Base-by-base conservation (phyloP, 371 early-diverging fungal genomes). In the Mortierella sp. region DNA sequence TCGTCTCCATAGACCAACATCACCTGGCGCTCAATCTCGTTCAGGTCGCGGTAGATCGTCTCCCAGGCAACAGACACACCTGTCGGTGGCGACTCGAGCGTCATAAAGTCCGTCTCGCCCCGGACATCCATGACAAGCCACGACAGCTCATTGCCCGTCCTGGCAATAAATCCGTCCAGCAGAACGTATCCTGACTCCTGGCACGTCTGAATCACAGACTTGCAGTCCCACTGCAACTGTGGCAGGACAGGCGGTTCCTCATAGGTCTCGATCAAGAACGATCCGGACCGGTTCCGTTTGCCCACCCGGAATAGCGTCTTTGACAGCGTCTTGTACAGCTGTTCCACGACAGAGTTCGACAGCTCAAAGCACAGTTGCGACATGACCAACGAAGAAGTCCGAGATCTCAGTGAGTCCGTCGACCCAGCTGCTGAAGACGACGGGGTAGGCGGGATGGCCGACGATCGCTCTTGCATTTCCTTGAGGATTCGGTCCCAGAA, bases 301-400 rank as follows among this genome's bases (percentile, higher is more conserved):
- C 82, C 82, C 8, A 71, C 66, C 14, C 82, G 77, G 72, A 81
- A 75, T 44, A 87, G 45, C 31, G 84, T 75, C 39, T 79, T 85
- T 26, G 89, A 89, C 44, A 87, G 72, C 0, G 67, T 72, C 22
- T 70, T 77, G 74, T 91, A 91, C 6, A 86, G 39, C 53, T 88
- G 87, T 29, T 83, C 79, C 6, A 89, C 84, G 0, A 79, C 76
- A 26, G 85, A 73, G 34, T 87, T 87, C 3, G 90, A 87, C 8
- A 90, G 58, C 64, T 90, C 86, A 47, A 90, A 88, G 66, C 88
- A 89, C 22, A 91, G 78, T 10, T 89, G 88, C 22, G 91, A 89
- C 50, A 82, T 82, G 52, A 80, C 43, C 9, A 87, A 72, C n/a
- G 87, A 47, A 14, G 79, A 67, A 1, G 87, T 65, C n/a, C 74